Evolutionary conservation across 805 yeast species (phyloP).

Genomic region (Schwanniomyces vanrijiae): DNA sequence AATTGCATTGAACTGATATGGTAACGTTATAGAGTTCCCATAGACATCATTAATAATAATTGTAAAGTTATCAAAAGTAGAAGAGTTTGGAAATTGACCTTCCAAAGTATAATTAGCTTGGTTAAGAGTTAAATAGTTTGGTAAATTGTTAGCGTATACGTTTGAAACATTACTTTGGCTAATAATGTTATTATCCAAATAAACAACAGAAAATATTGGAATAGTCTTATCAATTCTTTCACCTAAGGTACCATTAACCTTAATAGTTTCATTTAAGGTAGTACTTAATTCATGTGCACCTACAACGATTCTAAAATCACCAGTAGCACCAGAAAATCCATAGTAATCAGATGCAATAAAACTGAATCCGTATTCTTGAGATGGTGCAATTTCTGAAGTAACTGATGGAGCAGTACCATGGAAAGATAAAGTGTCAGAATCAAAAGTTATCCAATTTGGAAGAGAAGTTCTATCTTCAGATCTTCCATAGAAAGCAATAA

Average conservation of each 20-base stretch:
- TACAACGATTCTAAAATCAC: conserved; percentile 68
- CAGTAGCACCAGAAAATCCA: conserved; percentile 72
- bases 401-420: conserved; percentile 87
- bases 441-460: conserved; percentile 86
- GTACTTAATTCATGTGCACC: conserved; percentile 89
- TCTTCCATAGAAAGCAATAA: conserved; percentile 75
- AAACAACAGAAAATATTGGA: conserved; percentile 62
- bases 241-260: conserved; percentile 68
- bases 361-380: conserved; percentile 64
- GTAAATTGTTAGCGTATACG: conserved; percentile 52
- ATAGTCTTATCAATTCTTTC: conserved; percentile 52
- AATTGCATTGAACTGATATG: conserved; percentile 56
- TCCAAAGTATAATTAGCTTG: conserved; percentile 38
- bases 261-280: conserved; percentile 52
- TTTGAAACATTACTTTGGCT: conserved; percentile 52
- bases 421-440: conserved; percentile 61
- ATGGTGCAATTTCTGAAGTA: conserved; percentile 86
- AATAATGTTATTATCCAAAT: conserved; percentile 60
- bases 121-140: conserved; percentile 56
- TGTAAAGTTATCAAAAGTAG: conserved; percentile 46
- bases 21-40: conserved; percentile 59
- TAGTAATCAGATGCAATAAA: conserved; percentile 77
- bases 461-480: conserved; percentile 82
- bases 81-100: conserved; percentile 57
- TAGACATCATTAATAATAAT: conserved; percentile 59